These are phyloP conservation scores for Aquilaria malaccensis DNA, from an alignment of 345 rosid species.

Conservation along the genomic window DNA sequence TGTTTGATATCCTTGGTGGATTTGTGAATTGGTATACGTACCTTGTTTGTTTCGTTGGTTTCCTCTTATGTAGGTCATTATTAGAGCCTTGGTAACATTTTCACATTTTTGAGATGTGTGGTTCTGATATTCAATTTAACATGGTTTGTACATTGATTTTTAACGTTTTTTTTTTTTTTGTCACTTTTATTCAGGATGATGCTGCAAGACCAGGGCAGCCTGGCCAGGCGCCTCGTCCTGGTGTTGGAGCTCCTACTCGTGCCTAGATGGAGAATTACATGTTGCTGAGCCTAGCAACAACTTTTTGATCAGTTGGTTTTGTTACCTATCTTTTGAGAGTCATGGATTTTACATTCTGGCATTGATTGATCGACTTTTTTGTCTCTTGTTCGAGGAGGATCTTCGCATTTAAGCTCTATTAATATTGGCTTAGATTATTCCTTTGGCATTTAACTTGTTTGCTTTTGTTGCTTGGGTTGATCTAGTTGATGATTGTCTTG, in stretches of 20 bases:
- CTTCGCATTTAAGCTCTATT: too few species aligned
- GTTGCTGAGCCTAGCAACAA: not conserved
- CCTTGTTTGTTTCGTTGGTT: not conserved
- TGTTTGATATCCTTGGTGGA: not conserved
- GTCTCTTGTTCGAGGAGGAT: too few species aligned
- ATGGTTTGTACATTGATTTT: not conserved
- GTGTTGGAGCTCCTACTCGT: constrained; percentile 41
- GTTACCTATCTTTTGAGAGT: too few species aligned
- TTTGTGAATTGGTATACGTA: not conserved
- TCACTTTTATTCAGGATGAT: constrained; percentile 38
- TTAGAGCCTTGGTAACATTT: not conserved
- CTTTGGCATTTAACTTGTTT: too few species aligned
- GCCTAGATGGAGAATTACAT: constrained; percentile 17
- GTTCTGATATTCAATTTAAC: not conserved
- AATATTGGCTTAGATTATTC: too few species aligned
- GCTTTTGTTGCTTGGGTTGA: too few species aligned
- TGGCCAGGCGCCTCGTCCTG: constrained; percentile 60
- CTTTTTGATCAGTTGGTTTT: too few species aligned
- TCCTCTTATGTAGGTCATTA: not conserved
- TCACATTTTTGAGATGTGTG: not conserved
- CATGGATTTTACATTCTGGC: too few species aligned
- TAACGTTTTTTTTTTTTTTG: not conserved
- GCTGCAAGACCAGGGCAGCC: constrained; percentile 52
- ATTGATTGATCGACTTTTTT: too few species aligned
- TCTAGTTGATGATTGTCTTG: too few species aligned